Evolutionary conservation across 2,329 filamentous ascomycete genomes (phyloP), one percentile per base, ranked within the genome.

Genomic region (Thielaviopsis punctulata): DNA sequence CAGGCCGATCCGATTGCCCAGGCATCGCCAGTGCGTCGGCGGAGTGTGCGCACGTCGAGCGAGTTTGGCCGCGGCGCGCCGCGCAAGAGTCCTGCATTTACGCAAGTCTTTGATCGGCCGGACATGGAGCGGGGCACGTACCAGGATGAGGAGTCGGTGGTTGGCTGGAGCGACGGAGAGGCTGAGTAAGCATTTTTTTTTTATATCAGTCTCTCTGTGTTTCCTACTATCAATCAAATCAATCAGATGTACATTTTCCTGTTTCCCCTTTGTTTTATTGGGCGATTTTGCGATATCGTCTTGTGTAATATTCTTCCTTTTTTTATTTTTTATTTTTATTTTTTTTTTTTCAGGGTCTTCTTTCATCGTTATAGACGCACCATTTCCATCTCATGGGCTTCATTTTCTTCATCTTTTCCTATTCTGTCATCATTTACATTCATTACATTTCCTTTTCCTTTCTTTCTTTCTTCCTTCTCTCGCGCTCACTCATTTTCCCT

Each of bases 81-180:
- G 2, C 68, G 72, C 45, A 61, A 67, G 41, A 82, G 77, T 59
- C 79, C 79, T n/a, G 79, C 79, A 1, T 83, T 83, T 56, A 82
- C 77, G 2, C 68, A 76, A 22, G 77, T 83, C 36, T 83, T 83
- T 41, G 36, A 41, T 10, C 36, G 36, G 36, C 36, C 36, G n/a
- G 36, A 18, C 36, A 15, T 41, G 36, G 36, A 41, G 36, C 36
- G 36, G 15, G 3, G 36, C n/a, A 18, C 9, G 4, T n/a, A 41
- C 30, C 7, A 36, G 4, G 36, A 41, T 7, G 36, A 41, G 36
- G 36, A 41, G 36, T 41, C 36, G n/a, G 36, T 41, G 5, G 36
- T 41, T 67, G 66, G 52, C 71, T 33, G 27, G 23, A 23, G 44
- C 27, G 27, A 70, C n/a, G 36, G 36, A 5, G 36, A 41, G 36